phyloP scores from a whole-genome alignment of 176 grass and related monocot genomes.

The Olyra latifolia region DNA sequence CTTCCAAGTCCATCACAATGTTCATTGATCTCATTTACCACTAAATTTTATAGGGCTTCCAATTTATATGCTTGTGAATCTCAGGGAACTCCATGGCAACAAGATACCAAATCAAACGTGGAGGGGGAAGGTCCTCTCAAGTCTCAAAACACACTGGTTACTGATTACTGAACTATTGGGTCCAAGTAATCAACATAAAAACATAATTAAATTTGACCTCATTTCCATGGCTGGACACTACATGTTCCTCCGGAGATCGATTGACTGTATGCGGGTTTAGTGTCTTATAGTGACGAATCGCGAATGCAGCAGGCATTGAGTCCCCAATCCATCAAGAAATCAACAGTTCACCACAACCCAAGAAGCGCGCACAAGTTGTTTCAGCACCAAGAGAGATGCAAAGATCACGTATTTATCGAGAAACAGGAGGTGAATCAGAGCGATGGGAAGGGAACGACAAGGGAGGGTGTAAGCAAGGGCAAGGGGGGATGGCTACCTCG shows the following conservation, averaged over 20 bases:
- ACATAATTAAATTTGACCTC: not conserved
- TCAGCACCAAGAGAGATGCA: not conserved
- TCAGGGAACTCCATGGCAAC: not conserved
- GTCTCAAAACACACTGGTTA: not conserved
- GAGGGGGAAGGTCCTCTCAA: not conserved
- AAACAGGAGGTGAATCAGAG: not conserved
- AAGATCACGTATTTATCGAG: not conserved
- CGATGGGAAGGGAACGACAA: not conserved
- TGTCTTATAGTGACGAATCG: not conserved
- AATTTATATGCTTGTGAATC: not conserved
- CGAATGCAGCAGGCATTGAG: not conserved
- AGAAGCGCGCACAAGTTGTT: not conserved
- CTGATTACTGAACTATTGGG: not conserved
- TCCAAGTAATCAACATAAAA: not conserved
- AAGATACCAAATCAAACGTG: not conserved
- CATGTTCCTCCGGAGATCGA: not conserved
- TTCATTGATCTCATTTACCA: not conserved
- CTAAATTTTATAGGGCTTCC: too few relatives aligned
- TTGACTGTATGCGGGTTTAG: not conserved
- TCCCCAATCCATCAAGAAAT: not conserved
- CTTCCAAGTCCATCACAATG: not conserved
- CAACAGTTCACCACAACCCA: not conserved
- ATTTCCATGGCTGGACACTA: not conserved
- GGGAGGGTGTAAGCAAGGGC: not conserved
- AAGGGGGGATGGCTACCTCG: slow-evolving; percentile 59